Evolutionary conservation across 139 green algal genomes (phyloP).

Genomic region (Pleodorina starrii): DNA sequence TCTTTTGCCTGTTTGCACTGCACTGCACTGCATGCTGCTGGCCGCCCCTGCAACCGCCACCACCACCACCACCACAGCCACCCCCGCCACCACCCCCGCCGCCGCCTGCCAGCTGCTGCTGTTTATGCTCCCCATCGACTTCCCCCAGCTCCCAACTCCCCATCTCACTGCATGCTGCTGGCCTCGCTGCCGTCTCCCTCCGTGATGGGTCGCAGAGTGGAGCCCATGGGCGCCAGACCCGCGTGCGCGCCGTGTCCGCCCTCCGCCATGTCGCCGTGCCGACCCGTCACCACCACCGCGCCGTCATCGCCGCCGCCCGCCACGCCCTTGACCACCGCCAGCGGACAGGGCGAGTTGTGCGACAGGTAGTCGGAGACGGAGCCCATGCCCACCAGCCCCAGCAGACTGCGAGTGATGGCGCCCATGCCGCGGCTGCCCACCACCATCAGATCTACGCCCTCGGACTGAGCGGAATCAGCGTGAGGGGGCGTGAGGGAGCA

Average conservation of each 20-base stretch:
- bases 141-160: neutral
- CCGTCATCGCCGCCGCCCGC: conserved; percentile 17
- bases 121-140: no score
- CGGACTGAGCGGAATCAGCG: no score
- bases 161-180: conserved; percentile 44
- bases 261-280: neutral
- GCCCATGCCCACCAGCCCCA: conserved; percentile 76
- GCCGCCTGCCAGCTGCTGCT: no score
- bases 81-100: no score
- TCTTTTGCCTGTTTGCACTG: no score
- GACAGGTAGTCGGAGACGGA: conserved; percentile 71
- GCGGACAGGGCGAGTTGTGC: conserved; percentile 66
- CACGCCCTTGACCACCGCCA: conserved; percentile 64
- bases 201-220: conserved; percentile 42
- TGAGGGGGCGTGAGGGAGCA: no score
- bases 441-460: conserved; percentile 62
- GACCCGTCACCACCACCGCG: neutral
- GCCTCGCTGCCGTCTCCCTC: conserved; percentile 49
- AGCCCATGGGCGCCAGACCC: neutral
- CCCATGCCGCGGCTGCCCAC: conserved; percentile 73
- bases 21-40: no score
- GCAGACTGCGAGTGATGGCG: conserved; percentile 66
- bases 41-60: no score
- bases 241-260: neutral
- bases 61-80: no score